These are phyloP conservation scores for Calonectria honghensis DNA, from an alignment of 2,329 filamentous ascomycete genomes.

Conservation along the genomic window DNA sequence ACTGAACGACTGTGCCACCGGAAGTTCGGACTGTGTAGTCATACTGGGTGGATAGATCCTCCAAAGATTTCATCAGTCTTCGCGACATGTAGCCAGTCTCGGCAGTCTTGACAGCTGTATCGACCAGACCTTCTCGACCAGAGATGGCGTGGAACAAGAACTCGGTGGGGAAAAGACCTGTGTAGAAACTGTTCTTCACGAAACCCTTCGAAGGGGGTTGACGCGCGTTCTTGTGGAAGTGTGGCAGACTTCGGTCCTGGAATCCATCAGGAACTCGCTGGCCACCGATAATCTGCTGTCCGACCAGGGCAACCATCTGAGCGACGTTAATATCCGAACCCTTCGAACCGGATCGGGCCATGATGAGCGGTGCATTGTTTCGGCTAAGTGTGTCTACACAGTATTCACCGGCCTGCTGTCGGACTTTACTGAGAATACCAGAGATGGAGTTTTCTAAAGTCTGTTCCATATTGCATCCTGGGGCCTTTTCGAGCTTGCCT, in stretches of 20 bases:
- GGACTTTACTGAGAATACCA: constrained; percentile 92
- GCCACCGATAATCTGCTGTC: constrained; percentile 97
- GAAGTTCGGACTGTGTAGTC: constrained; percentile 97
- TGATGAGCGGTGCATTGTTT: constrained; percentile 94
- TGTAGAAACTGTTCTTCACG: constrained; percentile 97
- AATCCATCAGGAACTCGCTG: constrained; percentile 96
- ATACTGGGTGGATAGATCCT: constrained; percentile 94
- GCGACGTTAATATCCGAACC: constrained; percentile 98
- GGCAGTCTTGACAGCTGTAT: constrained; percentile 98
- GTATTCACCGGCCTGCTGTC: constrained; percentile 91
- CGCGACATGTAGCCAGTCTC: constrained; percentile 99
- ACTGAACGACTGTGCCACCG: constrained; percentile 91
- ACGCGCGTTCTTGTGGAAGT: constrained; percentile 94
- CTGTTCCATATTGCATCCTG: constrained; percentile 93
- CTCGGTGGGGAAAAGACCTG: constrained; percentile 90
- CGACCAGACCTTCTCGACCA: constrained; percentile 97
- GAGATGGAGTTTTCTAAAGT: constrained; percentile 94
- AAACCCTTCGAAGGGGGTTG: constrained; percentile 98
- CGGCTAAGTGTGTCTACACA: constrained; percentile 93
- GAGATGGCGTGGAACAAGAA: constrained; percentile 99
- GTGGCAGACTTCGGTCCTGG: constrained; percentile 94
- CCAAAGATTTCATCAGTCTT: constrained; percentile 96
- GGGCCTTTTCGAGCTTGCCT: constrained; percentile 88
- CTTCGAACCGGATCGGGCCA: constrained; percentile 98
- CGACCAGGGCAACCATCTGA: constrained; percentile 98